phyloP scores from a whole-genome alignment of 805 yeast genomes.

The Lachancea waltii region DNA sequence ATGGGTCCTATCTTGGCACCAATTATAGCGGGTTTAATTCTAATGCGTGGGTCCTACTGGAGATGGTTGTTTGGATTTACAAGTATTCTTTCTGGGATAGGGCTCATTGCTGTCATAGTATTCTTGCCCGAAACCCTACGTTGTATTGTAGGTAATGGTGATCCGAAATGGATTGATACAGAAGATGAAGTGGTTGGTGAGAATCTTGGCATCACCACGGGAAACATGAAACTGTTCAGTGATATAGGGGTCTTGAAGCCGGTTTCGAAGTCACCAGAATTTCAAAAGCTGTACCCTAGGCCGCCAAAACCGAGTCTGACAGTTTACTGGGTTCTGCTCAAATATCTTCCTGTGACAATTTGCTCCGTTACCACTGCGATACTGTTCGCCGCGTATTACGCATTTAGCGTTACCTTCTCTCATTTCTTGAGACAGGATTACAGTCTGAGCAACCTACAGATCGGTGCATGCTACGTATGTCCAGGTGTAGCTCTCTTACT shows the following conservation, averaged over 20 bases:
- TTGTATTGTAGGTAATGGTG: slow-evolving; percentile 51
- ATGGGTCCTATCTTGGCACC: slow-evolving; percentile 86
- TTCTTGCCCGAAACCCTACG: slow-evolving; percentile 77
- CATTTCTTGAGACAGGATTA: slow-evolving; percentile 36
- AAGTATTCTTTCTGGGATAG: slow-evolving; percentile 57
- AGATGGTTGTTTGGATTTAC: slow-evolving; percentile 77
- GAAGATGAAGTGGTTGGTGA: neutral
- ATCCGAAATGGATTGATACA: slow-evolving; percentile 26
- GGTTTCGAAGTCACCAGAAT: slow-evolving; percentile 17
- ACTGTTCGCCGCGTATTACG: slow-evolving; percentile 50
- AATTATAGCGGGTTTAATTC: slow-evolving; percentile 71
- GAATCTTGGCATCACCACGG: too few relatives aligned
- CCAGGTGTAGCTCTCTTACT: slow-evolving; percentile 45
- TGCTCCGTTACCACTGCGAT: slow-evolving; percentile 44
- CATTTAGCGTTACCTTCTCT: slow-evolving; percentile 45
- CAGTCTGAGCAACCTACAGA: slow-evolving; percentile 31
- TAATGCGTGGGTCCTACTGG: slow-evolving; percentile 68
- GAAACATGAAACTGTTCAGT: too few relatives aligned
- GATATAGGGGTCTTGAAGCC: slow-evolving; percentile 28
- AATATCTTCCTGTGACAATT: slow-evolving; percentile 39
- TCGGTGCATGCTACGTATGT: slow-evolving; percentile 44
- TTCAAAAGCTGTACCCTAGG: slow-evolving; percentile 32
- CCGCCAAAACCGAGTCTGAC: slow-evolving; percentile 42
- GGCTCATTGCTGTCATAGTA: slow-evolving; percentile 45
- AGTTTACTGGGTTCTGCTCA: slow-evolving; percentile 34